Evolutionary conservation across 768 basidiomycete genomes (phyloP).

Genomic region (Boletus huronensis): DNA sequence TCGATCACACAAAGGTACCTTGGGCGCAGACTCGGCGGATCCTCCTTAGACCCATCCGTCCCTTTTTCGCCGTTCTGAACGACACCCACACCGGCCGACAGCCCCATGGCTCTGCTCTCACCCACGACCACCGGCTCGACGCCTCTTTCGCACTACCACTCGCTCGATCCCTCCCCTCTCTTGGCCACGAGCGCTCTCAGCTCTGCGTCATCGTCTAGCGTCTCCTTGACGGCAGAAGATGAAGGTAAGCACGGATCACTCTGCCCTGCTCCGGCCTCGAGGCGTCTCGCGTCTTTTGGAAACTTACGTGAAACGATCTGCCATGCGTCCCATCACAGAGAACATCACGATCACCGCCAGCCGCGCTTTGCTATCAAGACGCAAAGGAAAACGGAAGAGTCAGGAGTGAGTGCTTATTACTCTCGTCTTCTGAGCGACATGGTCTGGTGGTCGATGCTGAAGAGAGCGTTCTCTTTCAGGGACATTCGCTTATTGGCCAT

Average conservation of each 20-base stretch:
- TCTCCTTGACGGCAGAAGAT: conserved; percentile 54
- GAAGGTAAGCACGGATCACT: conserved; percentile 50
- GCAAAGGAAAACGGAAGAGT: conserved; percentile 53
- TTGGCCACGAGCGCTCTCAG: conserved; percentile 18
- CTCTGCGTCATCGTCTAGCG: conserved; percentile 43
- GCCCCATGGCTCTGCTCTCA: conserved; percentile 23
- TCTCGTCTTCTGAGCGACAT: conserved; percentile 18
- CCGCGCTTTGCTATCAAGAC: conserved; percentile 40
- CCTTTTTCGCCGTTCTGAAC: conserved; percentile 4
- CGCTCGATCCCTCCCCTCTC: conserved; percentile 30
- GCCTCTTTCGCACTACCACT: conserved; percentile 33
- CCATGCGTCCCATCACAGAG: conserved; percentile 43
- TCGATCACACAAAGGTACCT: conserved; percentile 38
- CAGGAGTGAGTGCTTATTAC: conserved; percentile 56
- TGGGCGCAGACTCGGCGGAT: conserved; percentile 52
- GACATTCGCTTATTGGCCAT: conserved; percentile 74
- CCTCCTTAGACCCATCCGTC: conserved; percentile 31
- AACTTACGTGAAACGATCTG: conserved; percentile 34
- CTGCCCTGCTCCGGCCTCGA: conserved; percentile 16
- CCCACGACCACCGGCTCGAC: conserved; percentile 28
- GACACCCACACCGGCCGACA: conserved; percentile 6
- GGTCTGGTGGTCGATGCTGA: conserved; percentile 26
- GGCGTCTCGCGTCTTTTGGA: conserved; percentile 25
- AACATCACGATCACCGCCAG: conserved; percentile 68
- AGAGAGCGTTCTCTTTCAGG: conserved; percentile 39